These are phyloP conservation scores for Persicaria maculosa DNA, from an alignment of 148 eudicot species.

Conservation along the genomic window DNA sequence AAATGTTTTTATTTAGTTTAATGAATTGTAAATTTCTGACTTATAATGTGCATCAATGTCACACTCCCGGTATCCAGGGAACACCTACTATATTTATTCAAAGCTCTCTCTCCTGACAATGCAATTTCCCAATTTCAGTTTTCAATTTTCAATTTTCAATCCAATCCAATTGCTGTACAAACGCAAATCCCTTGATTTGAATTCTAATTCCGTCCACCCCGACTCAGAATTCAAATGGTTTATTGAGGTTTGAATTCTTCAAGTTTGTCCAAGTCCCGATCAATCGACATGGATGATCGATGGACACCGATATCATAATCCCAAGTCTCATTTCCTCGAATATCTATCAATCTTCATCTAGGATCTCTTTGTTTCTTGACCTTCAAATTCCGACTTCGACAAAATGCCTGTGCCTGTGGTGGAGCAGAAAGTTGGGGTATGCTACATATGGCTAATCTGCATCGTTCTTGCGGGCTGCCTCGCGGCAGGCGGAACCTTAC, in stretches of 20 bases:
- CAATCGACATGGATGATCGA: no score
- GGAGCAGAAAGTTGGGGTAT: constrained; percentile 26
- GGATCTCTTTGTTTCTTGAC: not conserved
- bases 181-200: not conserved
- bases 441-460: constrained; percentile 35
- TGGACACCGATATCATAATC: not conserved
- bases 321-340: not conserved
- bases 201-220: not conserved
- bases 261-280: no score
- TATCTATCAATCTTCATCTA: not conserved
- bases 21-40: not conserved
- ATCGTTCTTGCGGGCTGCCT: constrained; percentile 27
- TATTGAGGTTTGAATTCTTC: no score
- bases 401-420: constrained; percentile 22
- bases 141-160: not conserved
- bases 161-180: not conserved
- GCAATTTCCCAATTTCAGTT: not conserved
- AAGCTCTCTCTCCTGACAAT: not conserved
- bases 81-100: constrained; percentile 1
- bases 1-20: constrained; percentile 5
- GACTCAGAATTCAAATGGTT: not conserved
- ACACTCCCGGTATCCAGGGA: not conserved
- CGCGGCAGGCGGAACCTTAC: constrained; percentile 31
- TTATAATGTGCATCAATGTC: not conserved
- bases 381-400: not conserved